Evolutionary conservation across 177 flowering plant species (phyloP).

Genomic region (Telopea speciosissima): DNA sequence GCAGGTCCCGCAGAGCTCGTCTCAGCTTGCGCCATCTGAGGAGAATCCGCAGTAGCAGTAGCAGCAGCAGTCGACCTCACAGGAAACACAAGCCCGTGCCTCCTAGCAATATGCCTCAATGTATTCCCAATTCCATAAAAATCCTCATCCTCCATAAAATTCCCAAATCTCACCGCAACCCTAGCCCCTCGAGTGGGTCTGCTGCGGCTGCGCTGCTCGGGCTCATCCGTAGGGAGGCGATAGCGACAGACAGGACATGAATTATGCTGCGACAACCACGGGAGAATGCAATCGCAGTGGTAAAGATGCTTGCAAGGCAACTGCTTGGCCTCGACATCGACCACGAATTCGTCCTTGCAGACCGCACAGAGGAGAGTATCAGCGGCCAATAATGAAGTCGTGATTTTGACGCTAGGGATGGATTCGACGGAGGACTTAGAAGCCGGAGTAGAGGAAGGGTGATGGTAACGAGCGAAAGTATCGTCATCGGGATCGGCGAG

Average conservation of each 20-base stretch:
- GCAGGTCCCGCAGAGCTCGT: conserved; percentile 29
- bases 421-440: conserved; percentile 34
- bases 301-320: conserved; percentile 64
- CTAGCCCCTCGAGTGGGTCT: conserved; percentile 12
- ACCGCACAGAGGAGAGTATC: conserved; percentile 44
- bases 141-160: conserved; percentile 27
- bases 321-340: conserved; percentile 42
- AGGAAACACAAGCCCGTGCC: conserved; percentile 28
- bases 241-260: conserved; percentile 64
- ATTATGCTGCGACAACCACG: conserved; percentile 55
- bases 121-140: conserved; percentile 26
- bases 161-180: conserved; percentile 25
- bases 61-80: conserved; percentile 6
- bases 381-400: conserved; percentile 18
- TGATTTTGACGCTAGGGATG: conserved; percentile 39
- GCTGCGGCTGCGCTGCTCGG: not conserved
- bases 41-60: conserved; percentile 5
- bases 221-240: conserved; percentile 31
- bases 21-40: conserved; percentile 30
- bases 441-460: conserved; percentile 21
- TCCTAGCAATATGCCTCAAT: conserved; percentile 37
- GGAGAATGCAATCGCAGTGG: conserved; percentile 59
- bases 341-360: conserved; percentile 51
- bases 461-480: not conserved
- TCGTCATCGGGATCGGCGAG: conserved; percentile 19